Evolutionary conservation across 2,329 filamentous ascomycete genomes (phyloP), one percentile per base, ranked within the genome.

Genomic region (Trichoderma koningii): DNA sequence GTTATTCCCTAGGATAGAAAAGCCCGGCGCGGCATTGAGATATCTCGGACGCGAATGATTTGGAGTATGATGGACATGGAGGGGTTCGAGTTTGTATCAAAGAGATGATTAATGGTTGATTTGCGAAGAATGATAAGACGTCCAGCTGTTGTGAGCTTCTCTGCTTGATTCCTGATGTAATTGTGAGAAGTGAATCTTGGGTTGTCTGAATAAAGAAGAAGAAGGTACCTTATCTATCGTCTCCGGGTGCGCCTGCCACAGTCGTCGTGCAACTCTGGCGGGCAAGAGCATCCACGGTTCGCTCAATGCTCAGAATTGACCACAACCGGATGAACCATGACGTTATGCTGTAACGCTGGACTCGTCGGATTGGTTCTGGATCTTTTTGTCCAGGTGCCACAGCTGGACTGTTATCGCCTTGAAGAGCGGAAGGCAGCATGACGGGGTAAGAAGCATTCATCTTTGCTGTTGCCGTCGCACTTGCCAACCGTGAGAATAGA

Each of bases 1-100:
- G 30, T 7, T 1, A 42, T 38, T 53, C 14, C 52, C 17, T 28
- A 19, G 45, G 12, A 3, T 9, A 19, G 47, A 38, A 44, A 45
- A 45, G 59, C 48, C 59, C 23, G 26, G 59, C 26, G 50, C 23
- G 59, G 38, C 59, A 62, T 53, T 6, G 12, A 15, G 17, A 21
- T 17, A 42, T 30, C 28, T 51, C 17, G 34, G 45, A 51, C 34
- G 21, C 17, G 38, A 34, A 34, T 21, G 34, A 42, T 55, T 5
- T n/a, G 14, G 51, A n/a, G 34, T 41, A 41, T 7, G 6, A 14
- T 19, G 30, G 45, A 30, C 50, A 50, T n/a, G 48, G 41, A 12
- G 56, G 45, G 44, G 41, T 41, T 60, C 19, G 19, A 45, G 10
- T 50, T 50, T 38, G 19, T 45, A 30, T 50, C 44, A 55, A 7